These are phyloP conservation scores for Viola odorata DNA, from an alignment of 345 rosid genomes.

Conservation along the genomic window DNA sequence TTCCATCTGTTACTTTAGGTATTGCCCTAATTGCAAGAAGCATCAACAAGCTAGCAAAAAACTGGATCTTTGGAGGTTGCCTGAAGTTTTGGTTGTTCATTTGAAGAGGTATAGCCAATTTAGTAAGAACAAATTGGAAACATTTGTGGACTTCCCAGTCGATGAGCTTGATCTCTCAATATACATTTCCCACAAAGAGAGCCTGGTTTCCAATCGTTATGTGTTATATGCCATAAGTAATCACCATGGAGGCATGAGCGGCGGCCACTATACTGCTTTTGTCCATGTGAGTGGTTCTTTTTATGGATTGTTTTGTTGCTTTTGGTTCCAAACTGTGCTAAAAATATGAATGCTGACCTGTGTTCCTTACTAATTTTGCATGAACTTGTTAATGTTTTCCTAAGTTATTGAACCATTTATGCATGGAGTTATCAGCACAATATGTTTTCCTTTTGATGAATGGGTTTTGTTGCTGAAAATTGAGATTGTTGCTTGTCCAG, in stretches of 20 bases:
- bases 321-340: too few relatives aligned
- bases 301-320: not conserved
- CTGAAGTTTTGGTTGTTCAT: conserved; percentile 26
- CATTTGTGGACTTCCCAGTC: conserved; percentile 27
- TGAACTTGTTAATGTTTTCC: not conserved
- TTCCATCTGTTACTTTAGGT: conserved; percentile 16
- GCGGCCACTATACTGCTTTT: conserved; percentile 27
- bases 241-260: conserved; percentile 26
- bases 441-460: too few relatives aligned
- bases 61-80: conserved; percentile 30
- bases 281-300: conserved; percentile 12
- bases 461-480: too few relatives aligned
- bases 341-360: too few relatives aligned
- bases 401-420: not conserved
- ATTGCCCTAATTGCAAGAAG: conserved; percentile 25
- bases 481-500: too few relatives aligned
- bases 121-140: conserved; percentile 24
- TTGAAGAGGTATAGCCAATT: conserved; percentile 20
- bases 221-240: conserved; percentile 20
- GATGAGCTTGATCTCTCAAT: conserved; percentile 22
- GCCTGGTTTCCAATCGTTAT: conserved; percentile 5
- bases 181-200: conserved; percentile 8
- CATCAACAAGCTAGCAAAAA: conserved; percentile 21
- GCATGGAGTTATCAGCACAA: too few relatives aligned
- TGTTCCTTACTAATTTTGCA: not conserved